These are phyloP conservation scores for Musa itinerans DNA, from an alignment of 176 grass and related monocot genomes.

Conservation along the genomic window DNA sequence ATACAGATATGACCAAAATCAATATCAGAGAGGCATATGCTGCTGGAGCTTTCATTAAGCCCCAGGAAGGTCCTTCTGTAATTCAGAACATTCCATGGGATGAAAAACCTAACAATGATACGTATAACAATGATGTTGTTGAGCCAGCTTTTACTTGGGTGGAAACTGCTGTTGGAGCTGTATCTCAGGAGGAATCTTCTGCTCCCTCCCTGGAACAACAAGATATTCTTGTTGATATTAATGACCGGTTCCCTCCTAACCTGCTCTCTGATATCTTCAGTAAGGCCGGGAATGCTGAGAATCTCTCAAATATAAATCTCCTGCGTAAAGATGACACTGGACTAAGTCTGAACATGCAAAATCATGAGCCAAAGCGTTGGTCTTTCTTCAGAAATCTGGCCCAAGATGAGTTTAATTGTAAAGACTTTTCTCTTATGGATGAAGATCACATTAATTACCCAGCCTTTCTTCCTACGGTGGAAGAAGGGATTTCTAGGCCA, in stretches of 20 bases:
- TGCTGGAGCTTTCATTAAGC: slow-evolving; percentile 26
- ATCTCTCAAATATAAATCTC: slow-evolving; percentile 43
- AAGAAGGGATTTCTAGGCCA: slow-evolving; percentile 26
- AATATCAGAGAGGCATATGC: slow-evolving; percentile 28
- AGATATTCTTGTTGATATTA: slow-evolving; percentile 45
- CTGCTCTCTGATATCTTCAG: slow-evolving; percentile 91
- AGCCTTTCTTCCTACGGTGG: slow-evolving; percentile 37
- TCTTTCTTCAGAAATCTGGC: slow-evolving; percentile 97
- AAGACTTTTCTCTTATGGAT: slow-evolving; percentile 51
- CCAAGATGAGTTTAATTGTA: slow-evolving; percentile 56
- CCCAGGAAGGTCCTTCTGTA: slow-evolving; percentile 22
- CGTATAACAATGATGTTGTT: slow-evolving; percentile 16
- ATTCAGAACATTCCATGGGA: slow-evolving; percentile 34
- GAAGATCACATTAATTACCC: slow-evolving; percentile 27
- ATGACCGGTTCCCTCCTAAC: slow-evolving; percentile 60
- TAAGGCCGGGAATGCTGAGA: slow-evolving; percentile 54
- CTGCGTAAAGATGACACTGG: slow-evolving; percentile 59
- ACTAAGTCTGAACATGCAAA: slow-evolving; percentile 72
- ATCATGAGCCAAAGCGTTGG: slow-evolving; percentile 80
- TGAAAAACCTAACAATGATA: slow-evolving; percentile 17
- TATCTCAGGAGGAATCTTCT: slow-evolving; percentile 30
- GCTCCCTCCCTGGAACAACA: slow-evolving; percentile 30
- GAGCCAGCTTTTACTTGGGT: slow-evolving; percentile 24
- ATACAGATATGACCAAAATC: slow-evolving; percentile 32
- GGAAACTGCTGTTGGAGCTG: slow-evolving; percentile 16